A percentile compares a stretch with the other conserved stretches of the same genome.
phyloP scores from a whole-genome alignment of 345 rosid genomes.

The Eucalyptus leucophloia region DNA sequence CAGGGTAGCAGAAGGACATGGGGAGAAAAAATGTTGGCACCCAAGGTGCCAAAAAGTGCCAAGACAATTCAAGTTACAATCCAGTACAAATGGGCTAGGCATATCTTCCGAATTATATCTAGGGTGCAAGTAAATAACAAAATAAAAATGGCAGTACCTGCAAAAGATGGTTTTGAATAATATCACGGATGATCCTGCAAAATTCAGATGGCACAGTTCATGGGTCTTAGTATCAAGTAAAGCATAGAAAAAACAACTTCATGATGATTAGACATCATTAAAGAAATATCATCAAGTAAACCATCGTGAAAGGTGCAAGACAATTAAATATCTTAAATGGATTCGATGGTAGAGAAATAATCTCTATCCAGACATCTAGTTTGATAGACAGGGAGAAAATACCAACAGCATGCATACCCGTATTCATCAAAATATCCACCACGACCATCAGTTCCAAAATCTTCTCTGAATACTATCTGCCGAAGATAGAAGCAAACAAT shows the following conservation, averaged over 20 bases:
- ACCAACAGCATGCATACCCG: slow-evolving; percentile 39
- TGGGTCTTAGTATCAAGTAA: neutral
- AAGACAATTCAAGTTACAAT: neutral
- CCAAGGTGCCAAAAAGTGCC: neutral
- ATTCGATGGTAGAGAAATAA: neutral
- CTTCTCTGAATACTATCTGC: slow-evolving; percentile 97
- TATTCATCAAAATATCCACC: slow-evolving; percentile 99
- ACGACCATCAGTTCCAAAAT: slow-evolving; percentile 99
- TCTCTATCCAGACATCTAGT: neutral
- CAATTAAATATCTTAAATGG: neutral
- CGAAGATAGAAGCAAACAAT: neutral
- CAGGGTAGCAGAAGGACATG: neutral
- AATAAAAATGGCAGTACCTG: slow-evolving; percentile 41
- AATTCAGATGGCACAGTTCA: neutral
- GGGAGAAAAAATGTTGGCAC: neutral
- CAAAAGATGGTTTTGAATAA: slow-evolving; percentile 90
- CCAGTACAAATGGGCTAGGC: neutral
- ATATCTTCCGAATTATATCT: neutral
- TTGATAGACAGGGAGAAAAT: neutral
- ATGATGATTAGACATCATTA: neutral
- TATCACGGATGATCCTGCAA: slow-evolving; percentile 93
- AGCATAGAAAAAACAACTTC: neutral
- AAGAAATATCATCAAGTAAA: neutral
- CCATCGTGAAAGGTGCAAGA: neutral
- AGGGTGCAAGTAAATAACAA: neutral